These are phyloP conservation scores for Erodium moschatum DNA, from an alignment of 441 rosid species.

Conservation along the genomic window DNA sequence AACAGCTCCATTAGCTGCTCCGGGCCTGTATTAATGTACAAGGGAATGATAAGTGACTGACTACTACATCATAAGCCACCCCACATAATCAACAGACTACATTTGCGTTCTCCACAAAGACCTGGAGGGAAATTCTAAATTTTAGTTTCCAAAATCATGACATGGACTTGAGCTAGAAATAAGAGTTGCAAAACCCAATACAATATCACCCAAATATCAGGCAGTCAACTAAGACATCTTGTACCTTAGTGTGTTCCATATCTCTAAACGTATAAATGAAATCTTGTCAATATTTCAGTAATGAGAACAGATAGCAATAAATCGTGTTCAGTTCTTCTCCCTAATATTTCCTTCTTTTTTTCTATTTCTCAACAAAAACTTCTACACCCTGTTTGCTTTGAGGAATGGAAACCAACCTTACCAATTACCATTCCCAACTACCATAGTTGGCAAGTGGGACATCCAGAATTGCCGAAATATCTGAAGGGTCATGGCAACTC, in stretches of 20 bases:
- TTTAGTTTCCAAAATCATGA: neutral
- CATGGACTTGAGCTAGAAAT: neutral
- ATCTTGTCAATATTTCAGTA: neutral
- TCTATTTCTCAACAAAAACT: neutral
- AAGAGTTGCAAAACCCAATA: conserved; percentile 7
- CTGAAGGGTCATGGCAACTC: too few species aligned
- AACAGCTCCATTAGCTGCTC: conserved; percentile 53
- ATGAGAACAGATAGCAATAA: neutral
- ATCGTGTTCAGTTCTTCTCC: neutral
- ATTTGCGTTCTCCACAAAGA: neutral
- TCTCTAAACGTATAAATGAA: neutral
- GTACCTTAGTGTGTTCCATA: neutral
- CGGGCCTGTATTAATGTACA: conserved; percentile 48
- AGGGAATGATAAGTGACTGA: neutral
- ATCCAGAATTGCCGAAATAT: too few species aligned
- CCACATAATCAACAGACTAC: neutral
- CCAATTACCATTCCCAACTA: neutral
- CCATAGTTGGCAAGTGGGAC: too few species aligned
- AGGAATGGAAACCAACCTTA: too few species aligned
- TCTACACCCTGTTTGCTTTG: conserved; percentile 3
- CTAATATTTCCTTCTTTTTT: neutral
- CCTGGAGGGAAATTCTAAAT: neutral
- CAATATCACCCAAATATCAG: neutral
- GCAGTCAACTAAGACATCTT: neutral
- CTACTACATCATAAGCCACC: neutral